These are phyloP conservation scores for Penicillium sp. DNA, from an alignment of 2,329 filamentous ascomycete genomes.

Conservation along the genomic window DNA sequence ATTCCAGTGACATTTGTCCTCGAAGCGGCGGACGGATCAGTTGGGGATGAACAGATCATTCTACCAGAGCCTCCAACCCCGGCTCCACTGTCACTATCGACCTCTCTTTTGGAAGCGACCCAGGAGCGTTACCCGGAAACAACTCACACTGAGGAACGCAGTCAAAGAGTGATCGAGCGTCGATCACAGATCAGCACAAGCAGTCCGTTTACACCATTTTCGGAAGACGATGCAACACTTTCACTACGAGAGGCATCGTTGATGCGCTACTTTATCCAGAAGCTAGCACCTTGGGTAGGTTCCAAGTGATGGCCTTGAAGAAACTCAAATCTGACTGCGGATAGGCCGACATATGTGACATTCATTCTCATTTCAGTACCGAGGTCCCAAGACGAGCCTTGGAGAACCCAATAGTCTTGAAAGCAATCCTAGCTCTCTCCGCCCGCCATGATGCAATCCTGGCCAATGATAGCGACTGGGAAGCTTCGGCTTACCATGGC, in stretches of 20 bases:
- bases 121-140: not conserved
- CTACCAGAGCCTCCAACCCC: not conserved
- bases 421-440: conserved; percentile 50
- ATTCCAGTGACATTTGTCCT: conserved; percentile 30
- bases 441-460: conserved; percentile 49
- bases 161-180: not conserved
- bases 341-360: conserved; percentile 39
- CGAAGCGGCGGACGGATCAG: conserved; percentile 21
- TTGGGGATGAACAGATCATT: conserved; percentile 5
- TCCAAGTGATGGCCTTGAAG: not conserved
- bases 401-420: conserved; percentile 49
- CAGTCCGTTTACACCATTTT: conserved; percentile 14
- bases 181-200: not conserved
- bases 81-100: not conserved
- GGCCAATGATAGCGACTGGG: conserved; percentile 39
- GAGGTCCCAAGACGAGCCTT: conserved; percentile 51
- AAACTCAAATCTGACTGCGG: not conserved
- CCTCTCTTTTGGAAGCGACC: not conserved
- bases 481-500: conserved; percentile 49
- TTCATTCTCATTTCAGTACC: conserved; percentile 44
- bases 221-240: conserved; percentile 14
- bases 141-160: not conserved
- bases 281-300: conserved; percentile 36
- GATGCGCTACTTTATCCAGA: conserved; percentile 37
- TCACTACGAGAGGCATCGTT: conserved; percentile 35